These are phyloP conservation scores for Austropuccinia psidii DNA, from an alignment of 1,284 basidiomycete genomes.

Conservation along the genomic window DNA sequence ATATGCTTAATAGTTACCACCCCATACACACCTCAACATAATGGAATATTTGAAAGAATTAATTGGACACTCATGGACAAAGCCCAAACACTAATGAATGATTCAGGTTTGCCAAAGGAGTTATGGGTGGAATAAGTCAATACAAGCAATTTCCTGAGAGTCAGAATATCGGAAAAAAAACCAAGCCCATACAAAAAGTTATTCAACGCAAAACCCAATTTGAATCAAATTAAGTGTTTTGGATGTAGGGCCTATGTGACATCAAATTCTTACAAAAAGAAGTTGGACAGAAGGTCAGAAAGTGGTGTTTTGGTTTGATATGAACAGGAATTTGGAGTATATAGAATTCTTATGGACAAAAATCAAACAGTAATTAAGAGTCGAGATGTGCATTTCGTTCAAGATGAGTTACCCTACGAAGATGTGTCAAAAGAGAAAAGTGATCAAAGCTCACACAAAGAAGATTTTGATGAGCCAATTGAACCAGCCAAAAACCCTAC, in stretches of 20 bases:
- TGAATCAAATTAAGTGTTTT: background rate
- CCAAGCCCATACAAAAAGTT: background rate
- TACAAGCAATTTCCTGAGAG: background rate
- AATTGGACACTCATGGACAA: conserved; percentile 3
- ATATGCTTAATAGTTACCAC: background rate
- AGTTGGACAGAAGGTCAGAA: no score
- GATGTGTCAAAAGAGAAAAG: no score
- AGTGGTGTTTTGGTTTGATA: no score
- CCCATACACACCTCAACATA: conserved; percentile 4
- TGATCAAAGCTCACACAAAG: no score
- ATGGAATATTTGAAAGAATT: background rate
- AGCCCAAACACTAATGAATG: background rate
- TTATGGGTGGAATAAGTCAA: background rate
- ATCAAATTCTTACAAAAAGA: no score
- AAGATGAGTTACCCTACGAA: no score
- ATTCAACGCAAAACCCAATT: background rate
- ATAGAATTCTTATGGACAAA: no score
- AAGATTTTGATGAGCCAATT: no score
- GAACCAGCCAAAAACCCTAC: no score
- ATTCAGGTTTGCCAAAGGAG: background rate
- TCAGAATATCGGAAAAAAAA: background rate
- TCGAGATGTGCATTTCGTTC: background rate
- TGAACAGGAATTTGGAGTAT: no score
- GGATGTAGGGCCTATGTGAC: no score
- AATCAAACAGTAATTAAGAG: no score